These are phyloP conservation scores for Xylariaceae sp. DNA, from an alignment of 2,329 filamentous ascomycete species.

Conservation along the genomic window DNA sequence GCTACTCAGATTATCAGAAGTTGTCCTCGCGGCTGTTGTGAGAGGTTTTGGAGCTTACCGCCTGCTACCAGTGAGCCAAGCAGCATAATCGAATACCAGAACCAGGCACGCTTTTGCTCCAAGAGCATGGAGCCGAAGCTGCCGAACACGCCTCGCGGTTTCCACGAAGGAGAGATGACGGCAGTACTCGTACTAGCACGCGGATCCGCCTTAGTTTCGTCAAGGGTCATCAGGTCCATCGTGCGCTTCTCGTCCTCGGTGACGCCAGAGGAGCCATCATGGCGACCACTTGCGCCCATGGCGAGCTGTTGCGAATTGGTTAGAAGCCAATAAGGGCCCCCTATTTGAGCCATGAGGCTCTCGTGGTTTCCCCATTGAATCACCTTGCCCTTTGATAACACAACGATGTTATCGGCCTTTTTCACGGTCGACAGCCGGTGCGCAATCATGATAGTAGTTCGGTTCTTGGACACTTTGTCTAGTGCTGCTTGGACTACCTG, in stretches of 20 bases:
- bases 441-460: conserved; percentile 65
- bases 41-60: conserved; percentile 15
- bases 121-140: conserved; percentile 24
- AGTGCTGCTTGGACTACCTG: conserved; percentile 53
- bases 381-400: conserved; percentile 54
- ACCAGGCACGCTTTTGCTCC: conserved; percentile 24
- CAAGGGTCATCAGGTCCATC: conserved; percentile 35
- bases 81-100: conserved; percentile 26
- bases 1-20: conserved; percentile 18
- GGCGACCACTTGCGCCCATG: conserved; percentile 38
- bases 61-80: conserved; percentile 30
- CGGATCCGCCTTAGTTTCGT: conserved; percentile 33
- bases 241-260: conserved; percentile 31
- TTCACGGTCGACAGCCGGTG: conserved; percentile 54
- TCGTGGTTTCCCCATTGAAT: conserved; percentile 75
- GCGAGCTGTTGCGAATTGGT: conserved; percentile 59
- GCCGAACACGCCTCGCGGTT: conserved; percentile 18
- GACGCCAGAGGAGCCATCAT: conserved; percentile 26
- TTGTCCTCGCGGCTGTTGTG: neutral
- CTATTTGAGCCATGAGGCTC: conserved; percentile 55
- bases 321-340: conserved; percentile 62
- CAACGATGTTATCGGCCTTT: conserved; percentile 37
- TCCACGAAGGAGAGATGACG: conserved; percentile 8
- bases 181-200: neutral
- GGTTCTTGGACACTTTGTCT: conserved; percentile 49